Evolutionary conservation across 768 basidiomycete species (phyloP), one percentile per base, ranked within the genome.

Genomic region (Mycena albidolilacea): DNA sequence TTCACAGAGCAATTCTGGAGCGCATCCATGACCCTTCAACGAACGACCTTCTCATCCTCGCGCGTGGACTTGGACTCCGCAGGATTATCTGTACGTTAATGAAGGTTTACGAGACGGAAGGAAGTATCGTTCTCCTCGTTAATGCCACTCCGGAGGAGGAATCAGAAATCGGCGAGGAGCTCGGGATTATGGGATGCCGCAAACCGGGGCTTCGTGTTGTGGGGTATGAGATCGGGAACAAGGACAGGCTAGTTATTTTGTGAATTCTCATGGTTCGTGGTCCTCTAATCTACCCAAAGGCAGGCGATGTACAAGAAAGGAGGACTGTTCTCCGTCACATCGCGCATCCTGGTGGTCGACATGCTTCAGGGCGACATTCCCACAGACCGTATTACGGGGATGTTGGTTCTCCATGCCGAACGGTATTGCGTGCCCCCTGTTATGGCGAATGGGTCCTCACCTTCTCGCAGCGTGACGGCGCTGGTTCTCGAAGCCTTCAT

Each of bases 321-420:
- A 5, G 97, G 97, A 6, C 85, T 99, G 1, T 88, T 99, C 61
- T 95, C 95, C 8, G 93, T 98, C 39, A 99, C 98, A 0, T 97
- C 95, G 35, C 91, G 95, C 21, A 99, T 99, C 76, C 85, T 99
- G 14, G 94, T 97, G 30, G 97, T 97, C 65, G 98, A 99, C 80
- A 94, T 99, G 91, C 84, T 99, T 39, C 93, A 93, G 79, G 87
- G 89, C 35, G 93, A 95, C 78, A 90, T 99, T 38, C 97, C 97
- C 1, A 92, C 89, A 2, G 88, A 94, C 43, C 85, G 96, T 61
- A 93, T 99, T 52, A 94, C 97, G 1, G 98, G 98, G 1, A 87
- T 99, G 38, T 83, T 99, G 19, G 88, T 99, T 12, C 80, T 99
- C 39, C 97, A 97, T 76, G 97, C 97, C 0, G 98, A 99, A 80